These are phyloP conservation scores for Casaregolazyma lundiana DNA, from an alignment of 1,139 yeast species.

Conservation along the genomic window DNA sequence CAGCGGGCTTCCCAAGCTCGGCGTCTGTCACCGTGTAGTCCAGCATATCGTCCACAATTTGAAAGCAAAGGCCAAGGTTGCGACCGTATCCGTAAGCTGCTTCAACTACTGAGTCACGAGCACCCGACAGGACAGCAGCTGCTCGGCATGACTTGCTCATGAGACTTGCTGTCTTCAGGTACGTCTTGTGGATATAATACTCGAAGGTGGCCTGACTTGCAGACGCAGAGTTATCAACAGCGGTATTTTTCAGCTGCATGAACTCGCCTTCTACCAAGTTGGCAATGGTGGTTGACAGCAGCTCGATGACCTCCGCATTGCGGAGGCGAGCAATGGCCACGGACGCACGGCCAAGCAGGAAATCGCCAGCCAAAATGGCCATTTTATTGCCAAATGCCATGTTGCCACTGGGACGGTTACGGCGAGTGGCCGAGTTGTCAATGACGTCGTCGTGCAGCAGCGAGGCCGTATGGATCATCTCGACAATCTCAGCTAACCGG, in stretches of 20 bases:
- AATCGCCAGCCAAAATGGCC: conserved; percentile 97
- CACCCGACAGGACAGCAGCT: conserved; percentile 89
- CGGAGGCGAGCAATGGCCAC: conserved; percentile 89
- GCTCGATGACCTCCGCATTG: conserved; percentile 95
- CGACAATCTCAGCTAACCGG: conserved; percentile 93
- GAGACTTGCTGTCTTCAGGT: conserved; percentile 88
- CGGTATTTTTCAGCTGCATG: conserved; percentile 95
- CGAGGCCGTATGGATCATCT: conserved; percentile 98
- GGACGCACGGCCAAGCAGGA: conserved; percentile 89
- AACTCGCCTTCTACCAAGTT: conserved; percentile 97
- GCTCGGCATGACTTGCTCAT: conserved; percentile 95
- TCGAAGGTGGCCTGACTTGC: conserved; percentile 88
- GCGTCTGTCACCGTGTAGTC: conserved; percentile 85
- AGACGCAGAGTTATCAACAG: conserved; percentile 55
- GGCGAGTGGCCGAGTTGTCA: conserved; percentile 83
- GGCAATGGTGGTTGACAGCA: conserved; percentile 92
- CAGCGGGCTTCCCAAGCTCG: conserved; percentile 89
- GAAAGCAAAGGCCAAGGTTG: conserved; percentile 91
- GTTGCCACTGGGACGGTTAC: conserved; percentile 90
- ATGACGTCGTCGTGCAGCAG: conserved; percentile 95
- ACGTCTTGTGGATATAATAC: conserved; percentile 90
- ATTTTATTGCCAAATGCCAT: conserved; percentile 92
- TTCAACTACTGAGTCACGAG: conserved; percentile 67
- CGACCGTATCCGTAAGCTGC: conserved; percentile 88
- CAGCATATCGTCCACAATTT: conserved; percentile 91